Conservation (phyloP, 345 rosid species). For the thale cress (Arabidopsis thaliana) region DNA sequence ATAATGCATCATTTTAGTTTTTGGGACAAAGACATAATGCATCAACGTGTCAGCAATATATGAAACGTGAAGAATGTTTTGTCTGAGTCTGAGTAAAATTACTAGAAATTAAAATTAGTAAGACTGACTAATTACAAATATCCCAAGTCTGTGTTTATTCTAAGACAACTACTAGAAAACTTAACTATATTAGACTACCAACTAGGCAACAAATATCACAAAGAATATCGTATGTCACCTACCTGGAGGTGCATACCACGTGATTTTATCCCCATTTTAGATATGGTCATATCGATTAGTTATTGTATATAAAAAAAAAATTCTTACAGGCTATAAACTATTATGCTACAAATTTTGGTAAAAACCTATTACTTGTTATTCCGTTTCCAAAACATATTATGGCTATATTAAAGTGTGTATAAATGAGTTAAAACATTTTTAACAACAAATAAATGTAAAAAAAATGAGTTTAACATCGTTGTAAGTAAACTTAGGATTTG, state of each 20-base stretch:
- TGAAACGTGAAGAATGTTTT: too few relatives aligned
- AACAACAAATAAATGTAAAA: too few relatives aligned
- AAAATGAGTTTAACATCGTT: not conserved
- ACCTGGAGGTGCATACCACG: constrained; percentile 26
- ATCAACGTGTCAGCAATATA: too few relatives aligned
- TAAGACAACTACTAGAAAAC: not conserved
- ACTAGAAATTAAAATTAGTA: too few relatives aligned
- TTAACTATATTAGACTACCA: not conserved
- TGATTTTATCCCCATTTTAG: constrained; percentile 1
- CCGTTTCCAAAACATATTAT: not conserved
- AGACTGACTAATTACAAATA: not conserved
- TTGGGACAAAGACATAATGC: too few relatives aligned
- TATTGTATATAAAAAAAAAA: too few relatives aligned
- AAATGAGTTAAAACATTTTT: not conserved
- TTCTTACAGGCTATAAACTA: not conserved
- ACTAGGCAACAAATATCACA: not conserved
- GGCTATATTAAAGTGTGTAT: not conserved
- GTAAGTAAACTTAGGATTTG: not conserved
- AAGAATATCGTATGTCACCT: constrained; percentile 4
- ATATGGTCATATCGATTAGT: not conserved
- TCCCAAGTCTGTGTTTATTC: not conserved
- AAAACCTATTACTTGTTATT: not conserved
- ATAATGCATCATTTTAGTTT: too few relatives aligned
- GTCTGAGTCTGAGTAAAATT: too few relatives aligned
- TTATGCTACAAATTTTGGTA: not conserved